A percentile compares a stretch with the other conserved stretches of the same genome.
phyloP scores from a whole-genome alignment of 176 grass and related monocot genomes.

The Eremochloa ophiuroides region DNA sequence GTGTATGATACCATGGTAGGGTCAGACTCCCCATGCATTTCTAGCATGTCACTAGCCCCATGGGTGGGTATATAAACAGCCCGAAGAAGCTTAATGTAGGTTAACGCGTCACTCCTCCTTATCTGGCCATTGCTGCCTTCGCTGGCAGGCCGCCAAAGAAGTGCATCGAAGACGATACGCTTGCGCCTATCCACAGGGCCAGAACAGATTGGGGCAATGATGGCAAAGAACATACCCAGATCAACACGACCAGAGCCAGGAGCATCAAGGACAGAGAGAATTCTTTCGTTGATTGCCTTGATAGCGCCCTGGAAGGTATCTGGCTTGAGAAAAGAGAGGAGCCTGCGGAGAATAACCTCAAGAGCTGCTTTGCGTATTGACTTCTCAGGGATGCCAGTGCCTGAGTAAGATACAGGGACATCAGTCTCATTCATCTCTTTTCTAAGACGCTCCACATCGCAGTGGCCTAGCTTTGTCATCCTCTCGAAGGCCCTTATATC shows the following conservation, averaged over 20 bases:
- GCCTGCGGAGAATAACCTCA: slow-evolving; percentile 81
- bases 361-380: slow-evolving; percentile 89
- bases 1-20: slow-evolving; percentile 86
- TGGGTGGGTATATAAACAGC: slow-evolving; percentile 83
- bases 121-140: slow-evolving; percentile 66
- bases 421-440: slow-evolving; percentile 97
- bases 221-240: slow-evolving; percentile 93
- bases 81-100: slow-evolving; percentile 73
- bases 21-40: slow-evolving; percentile 93
- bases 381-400: slow-evolving; percentile 68
- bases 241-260: slow-evolving; percentile 85
- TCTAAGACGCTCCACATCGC: slow-evolving; percentile 60
- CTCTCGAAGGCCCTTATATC: slow-evolving; percentile 93
- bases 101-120: slow-evolving; percentile 71
- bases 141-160: slow-evolving; percentile 77
- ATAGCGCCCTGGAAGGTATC: slow-evolving; percentile 88
- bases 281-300: slow-evolving; percentile 87
- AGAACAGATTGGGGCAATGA: slow-evolving; percentile 81
- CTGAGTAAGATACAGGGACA: slow-evolving; percentile 91
- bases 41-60: slow-evolving; percentile 81
- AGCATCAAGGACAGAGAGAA: slow-evolving; percentile 78
- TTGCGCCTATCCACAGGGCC: slow-evolving; percentile 68
- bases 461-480: slow-evolving; percentile 65
- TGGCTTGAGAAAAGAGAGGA: slow-evolving; percentile 83
- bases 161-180: slow-evolving; percentile 73